A percentile compares a stretch with the other conserved stretches of the same genome.
These are phyloP conservation scores for Silene conica DNA, from an alignment of 148 eudicot species.

Conservation along the genomic window DNA sequence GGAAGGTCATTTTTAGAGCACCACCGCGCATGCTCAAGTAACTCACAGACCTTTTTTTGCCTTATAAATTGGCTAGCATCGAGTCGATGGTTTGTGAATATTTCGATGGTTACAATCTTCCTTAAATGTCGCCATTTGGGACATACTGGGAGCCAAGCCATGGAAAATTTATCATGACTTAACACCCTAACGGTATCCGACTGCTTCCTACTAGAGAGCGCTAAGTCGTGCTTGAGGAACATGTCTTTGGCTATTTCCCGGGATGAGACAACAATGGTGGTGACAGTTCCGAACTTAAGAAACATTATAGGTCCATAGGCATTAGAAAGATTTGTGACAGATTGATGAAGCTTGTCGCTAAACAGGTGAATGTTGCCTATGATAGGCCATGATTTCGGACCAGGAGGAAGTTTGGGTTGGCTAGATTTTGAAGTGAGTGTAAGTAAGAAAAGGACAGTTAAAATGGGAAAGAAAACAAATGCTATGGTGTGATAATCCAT, in stretches of 20 bases:
- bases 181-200: not conserved
- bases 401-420: constrained; percentile 34
- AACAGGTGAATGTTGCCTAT: constrained; percentile 17
- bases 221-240: constrained; percentile 13
- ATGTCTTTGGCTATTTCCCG: constrained; percentile 13
- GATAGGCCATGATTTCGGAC: constrained; percentile 39
- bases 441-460: not conserved
- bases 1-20: not conserved
- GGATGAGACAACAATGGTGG: constrained; percentile 37
- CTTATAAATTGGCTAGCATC: constrained; percentile 23
- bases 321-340: constrained; percentile 12
- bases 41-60: constrained; percentile 23
- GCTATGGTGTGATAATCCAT: no score
- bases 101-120: constrained; percentile 15
- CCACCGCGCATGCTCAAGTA: constrained; percentile 7
- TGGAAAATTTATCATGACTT: constrained; percentile 17
- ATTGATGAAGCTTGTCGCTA: constrained; percentile 5
- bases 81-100: constrained; percentile 23
- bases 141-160: constrained; percentile 17
- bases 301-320: constrained; percentile 9
- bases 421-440: not conserved
- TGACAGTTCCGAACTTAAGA: constrained; percentile 29
- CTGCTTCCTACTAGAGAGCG: not conserved
- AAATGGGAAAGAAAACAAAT: not conserved
- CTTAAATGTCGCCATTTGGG: constrained; percentile 24